Conservation (phyloP, 345 rosid species). For the Linum lewisii region DNA sequence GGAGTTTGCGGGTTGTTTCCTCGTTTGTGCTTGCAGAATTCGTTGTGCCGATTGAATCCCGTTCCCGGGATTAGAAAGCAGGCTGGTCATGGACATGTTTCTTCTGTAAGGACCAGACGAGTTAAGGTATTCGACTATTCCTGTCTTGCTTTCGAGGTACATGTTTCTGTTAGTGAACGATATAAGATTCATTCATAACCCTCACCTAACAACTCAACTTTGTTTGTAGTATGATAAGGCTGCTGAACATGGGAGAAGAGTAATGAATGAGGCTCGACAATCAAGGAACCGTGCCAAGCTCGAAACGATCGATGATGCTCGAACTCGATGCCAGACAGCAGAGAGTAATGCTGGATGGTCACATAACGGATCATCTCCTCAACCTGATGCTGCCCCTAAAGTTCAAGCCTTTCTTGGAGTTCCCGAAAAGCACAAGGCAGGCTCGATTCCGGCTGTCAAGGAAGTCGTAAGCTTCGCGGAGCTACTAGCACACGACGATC, state of each 20-base stretch:
- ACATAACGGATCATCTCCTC: constrained; percentile 4
- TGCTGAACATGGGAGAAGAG: constrained; percentile 12
- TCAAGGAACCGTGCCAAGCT: constrained; percentile 18
- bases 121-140: neutral
- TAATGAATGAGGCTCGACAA: constrained; percentile 8
- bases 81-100: constrained; percentile 23
- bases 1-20: constrained; percentile 69
- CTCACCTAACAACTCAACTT: too few species aligned
- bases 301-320: constrained; percentile 19
- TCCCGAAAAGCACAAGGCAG: constrained; percentile 17
- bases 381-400: constrained; percentile 1
- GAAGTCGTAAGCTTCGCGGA: constrained; percentile 29
- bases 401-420: constrained; percentile 14
- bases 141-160: too few species aligned
- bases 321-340: constrained; percentile 14
- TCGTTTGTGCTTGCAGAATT: constrained; percentile 51
- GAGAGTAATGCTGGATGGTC: constrained; percentile 19
- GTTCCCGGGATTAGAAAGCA: constrained; percentile 46
- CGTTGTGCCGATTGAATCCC: constrained; percentile 51
- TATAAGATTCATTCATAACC: too few species aligned
- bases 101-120: constrained; percentile 33
- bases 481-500: constrained; percentile 45
- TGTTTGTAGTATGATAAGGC: constrained; percentile 23
- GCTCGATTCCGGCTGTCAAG: constrained; percentile 14
- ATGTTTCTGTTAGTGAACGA: neutral